Conservation (phyloP, 768 basidiomycete genomes). For the Amanita polypyramis region DNA sequence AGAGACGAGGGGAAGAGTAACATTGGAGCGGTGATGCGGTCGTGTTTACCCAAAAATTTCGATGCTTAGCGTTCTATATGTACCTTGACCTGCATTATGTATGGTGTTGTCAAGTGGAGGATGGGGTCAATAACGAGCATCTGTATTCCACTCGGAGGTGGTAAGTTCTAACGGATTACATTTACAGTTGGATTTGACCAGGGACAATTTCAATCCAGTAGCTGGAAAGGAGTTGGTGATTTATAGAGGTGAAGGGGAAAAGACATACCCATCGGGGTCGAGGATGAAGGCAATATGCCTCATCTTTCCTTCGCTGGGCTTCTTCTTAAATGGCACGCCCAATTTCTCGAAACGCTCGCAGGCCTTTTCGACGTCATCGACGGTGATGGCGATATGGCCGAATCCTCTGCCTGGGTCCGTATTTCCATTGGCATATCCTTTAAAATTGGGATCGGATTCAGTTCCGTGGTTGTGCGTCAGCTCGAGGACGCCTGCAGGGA, state of each 20-base stretch:
- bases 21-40: background rate
- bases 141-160: too few species aligned
- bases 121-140: too few species aligned
- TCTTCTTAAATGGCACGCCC: slow-evolving; percentile 83
- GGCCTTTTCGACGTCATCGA: slow-evolving; percentile 73
- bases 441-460: slow-evolving; percentile 66
- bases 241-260: background rate
- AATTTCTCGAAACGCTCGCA: slow-evolving; percentile 76
- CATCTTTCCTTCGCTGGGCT: slow-evolving; percentile 79
- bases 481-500: slow-evolving; percentile 59
- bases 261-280: slow-evolving; percentile 70
- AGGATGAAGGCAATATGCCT: slow-evolving; percentile 73
- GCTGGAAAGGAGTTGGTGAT: slow-evolving; percentile 4
- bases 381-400: slow-evolving; percentile 83
- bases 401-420: slow-evolving; percentile 70
- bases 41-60: too few species aligned
- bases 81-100: too few species aligned
- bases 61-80: too few species aligned
- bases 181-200: background rate
- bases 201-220: slow-evolving; percentile 16
- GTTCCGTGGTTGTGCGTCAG: slow-evolving; percentile 88
- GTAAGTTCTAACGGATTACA: too few species aligned
- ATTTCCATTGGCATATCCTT: slow-evolving; percentile 84
- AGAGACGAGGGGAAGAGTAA: background rate
- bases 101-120: too few species aligned